Evolutionary conservation across 139 green algal species (phyloP).

Genomic region (Limnomonas spitsbergensis): DNA sequence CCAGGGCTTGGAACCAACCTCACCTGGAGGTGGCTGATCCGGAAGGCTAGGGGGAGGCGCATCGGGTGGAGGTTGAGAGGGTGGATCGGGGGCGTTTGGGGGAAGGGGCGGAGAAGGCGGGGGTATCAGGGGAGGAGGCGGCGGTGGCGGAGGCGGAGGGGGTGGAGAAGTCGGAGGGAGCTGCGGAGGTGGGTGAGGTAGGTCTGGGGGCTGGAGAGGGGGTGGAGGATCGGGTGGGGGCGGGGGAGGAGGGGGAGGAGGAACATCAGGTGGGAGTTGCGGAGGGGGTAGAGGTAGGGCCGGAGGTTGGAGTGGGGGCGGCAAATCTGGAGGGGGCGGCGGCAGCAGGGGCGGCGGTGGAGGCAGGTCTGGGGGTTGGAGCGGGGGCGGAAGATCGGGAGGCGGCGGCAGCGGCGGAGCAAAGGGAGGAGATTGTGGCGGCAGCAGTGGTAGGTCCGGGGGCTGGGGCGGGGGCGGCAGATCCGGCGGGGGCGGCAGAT

Average conservation of each 20-base stretch:
- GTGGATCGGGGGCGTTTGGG: neutral
- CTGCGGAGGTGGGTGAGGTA: neutral
- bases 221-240: neutral
- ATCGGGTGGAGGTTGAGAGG: neutral
- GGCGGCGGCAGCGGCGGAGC: neutral
- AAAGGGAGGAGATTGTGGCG: neutral
- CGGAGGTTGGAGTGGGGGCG: neutral
- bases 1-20: too few relatives aligned
- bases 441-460: neutral
- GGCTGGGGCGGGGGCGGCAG: neutral
- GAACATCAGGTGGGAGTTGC: neutral
- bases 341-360: too few relatives aligned
- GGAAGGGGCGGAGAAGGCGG: neutral
- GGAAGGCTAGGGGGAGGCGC: too few relatives aligned
- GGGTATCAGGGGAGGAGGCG: neutral
- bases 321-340: too few relatives aligned
- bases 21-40: too few relatives aligned
- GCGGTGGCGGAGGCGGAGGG: neutral
- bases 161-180: neutral
- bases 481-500: neutral
- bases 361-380: neutral
- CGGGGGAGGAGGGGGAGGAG: neutral
- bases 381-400: neutral
- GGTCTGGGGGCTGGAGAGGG: neutral
- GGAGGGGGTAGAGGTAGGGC: neutral